phyloP scores from a whole-genome alignment of 1,284 basidiomycete species.

The Ustilago trichophora region DNA sequence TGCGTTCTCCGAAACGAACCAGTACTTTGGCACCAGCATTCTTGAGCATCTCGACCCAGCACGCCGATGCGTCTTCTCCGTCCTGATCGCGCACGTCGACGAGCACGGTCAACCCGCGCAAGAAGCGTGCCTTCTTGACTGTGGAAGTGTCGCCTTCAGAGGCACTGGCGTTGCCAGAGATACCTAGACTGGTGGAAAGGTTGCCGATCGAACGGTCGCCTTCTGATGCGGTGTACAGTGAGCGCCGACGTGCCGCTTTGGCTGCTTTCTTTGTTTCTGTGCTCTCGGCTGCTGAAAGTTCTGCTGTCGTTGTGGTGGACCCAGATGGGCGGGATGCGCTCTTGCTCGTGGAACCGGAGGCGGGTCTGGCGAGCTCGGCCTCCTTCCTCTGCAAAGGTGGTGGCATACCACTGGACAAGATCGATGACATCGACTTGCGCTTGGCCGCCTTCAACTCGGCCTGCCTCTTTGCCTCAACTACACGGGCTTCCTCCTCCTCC shows the following conservation, averaged over 20 bases:
- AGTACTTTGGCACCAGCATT: conserved; percentile 54
- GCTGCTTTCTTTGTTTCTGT: conserved; percentile 37
- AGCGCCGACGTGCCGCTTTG: conserved; percentile 43
- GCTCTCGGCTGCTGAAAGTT: conserved; percentile 6
- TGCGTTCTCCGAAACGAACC: conserved; percentile 38
- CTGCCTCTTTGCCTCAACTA: conserved; percentile 31
- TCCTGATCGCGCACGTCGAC: conserved; percentile 59
- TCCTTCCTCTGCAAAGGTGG: conserved; percentile 22
- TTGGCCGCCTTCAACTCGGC: conserved; percentile 39
- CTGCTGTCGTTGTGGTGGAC: not conserved
- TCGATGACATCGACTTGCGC: conserved; percentile 34
- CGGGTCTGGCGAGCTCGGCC: conserved; percentile 1
- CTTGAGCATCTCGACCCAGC: conserved; percentile 55
- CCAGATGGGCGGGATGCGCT: not conserved
- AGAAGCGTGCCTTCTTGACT: conserved; percentile 25
- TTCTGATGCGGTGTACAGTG: conserved; percentile 34
- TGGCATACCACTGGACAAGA: conserved; percentile 40
- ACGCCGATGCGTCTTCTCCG: conserved; percentile 52
- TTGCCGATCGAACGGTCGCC: conserved; percentile 39
- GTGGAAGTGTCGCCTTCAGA: conserved; percentile 11
- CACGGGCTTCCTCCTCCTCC: conserved; percentile 21
- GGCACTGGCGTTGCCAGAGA: conserved; percentile 3
- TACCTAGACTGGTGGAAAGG: conserved; percentile 19
- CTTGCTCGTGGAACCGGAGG: not conserved
- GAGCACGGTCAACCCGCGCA: conserved; percentile 53